phyloP scores from a whole-genome alignment of 148 eudicot species.

The Cornus kousa region DNA sequence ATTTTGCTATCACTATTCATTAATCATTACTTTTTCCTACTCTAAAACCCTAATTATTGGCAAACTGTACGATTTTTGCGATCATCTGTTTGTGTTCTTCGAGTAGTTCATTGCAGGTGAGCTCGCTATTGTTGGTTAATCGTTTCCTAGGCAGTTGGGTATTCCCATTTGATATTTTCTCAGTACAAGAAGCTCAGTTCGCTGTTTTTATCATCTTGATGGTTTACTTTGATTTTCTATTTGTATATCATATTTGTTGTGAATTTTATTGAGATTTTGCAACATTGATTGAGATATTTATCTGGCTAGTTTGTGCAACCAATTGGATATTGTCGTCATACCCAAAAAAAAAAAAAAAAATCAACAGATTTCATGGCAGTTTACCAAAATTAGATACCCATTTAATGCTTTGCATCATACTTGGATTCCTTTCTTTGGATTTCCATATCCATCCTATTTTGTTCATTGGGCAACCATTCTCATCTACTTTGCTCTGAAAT shows the following conservation, averaged over 20 bases:
- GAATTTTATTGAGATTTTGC: not conserved
- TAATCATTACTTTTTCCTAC: not conserved
- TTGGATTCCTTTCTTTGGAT: not conserved
- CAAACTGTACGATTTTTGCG: not conserved
- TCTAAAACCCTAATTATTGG: not conserved
- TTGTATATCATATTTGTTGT: not conserved
- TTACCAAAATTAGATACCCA: not conserved
- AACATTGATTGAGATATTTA: not conserved
- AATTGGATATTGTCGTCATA: too few species aligned
- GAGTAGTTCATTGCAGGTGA: not conserved
- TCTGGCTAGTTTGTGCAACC: too few species aligned
- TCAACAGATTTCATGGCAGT: too few species aligned
- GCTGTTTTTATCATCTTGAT: not conserved
- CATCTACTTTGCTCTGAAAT: too few species aligned
- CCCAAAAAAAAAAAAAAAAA: too few species aligned
- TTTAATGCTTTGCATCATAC: not conserved
- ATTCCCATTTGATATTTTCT: conserved; percentile 3
- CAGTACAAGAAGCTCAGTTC: not conserved
- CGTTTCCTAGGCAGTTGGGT: not conserved
- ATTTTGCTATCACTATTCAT: not conserved
- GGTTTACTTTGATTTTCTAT: not conserved
- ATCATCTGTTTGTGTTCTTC: not conserved
- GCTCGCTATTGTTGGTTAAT: not conserved
- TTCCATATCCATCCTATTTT: not conserved
- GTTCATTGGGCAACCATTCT: not conserved